Conservation (phyloP, 1,284 basidiomycete species). For the Sanghuangporus baumii region DNA sequence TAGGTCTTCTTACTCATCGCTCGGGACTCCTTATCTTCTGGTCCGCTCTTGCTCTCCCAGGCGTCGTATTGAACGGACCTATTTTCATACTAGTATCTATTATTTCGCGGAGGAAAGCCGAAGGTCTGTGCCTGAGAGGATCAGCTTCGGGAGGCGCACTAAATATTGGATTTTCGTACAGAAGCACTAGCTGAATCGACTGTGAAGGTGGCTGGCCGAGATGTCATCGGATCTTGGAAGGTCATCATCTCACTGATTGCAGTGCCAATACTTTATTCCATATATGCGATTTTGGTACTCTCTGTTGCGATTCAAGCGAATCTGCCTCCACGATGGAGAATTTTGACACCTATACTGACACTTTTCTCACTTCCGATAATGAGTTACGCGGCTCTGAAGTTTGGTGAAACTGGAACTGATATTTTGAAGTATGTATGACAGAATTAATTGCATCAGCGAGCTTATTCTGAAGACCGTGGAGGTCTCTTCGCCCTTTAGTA, state of each 20-base stretch:
- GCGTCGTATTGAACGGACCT: constrained; percentile 91
- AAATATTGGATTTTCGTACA: constrained; percentile 28
- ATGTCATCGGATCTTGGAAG: constrained; percentile 98
- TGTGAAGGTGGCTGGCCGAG: constrained; percentile 92
- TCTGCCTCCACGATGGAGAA: constrained; percentile 56
- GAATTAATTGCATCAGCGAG: constrained; percentile 26
- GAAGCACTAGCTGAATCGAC: constrained; percentile 95
- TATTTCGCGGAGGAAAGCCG: constrained; percentile 87
- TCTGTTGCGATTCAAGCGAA: constrained; percentile 68
- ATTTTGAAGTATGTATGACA: constrained; percentile 78
- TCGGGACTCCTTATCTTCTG: constrained; percentile 78
- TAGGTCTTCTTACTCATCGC: constrained; percentile 84
- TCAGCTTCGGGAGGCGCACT: neutral
- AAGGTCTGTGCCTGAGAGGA: constrained; percentile 46
- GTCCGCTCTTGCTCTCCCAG: constrained; percentile 86
- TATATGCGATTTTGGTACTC: constrained; percentile 82
- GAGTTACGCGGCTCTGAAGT: constrained; percentile 93
- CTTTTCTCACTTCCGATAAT: constrained; percentile 80
- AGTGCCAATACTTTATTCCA: constrained; percentile 81
- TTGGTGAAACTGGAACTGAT: constrained; percentile 98
- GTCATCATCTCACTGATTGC: constrained; percentile 91
- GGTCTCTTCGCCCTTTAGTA: constrained; percentile 90
- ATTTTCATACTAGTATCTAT: constrained; percentile 92
- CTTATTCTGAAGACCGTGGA: constrained; percentile 29
- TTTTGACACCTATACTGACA: constrained; percentile 80